Conservation (phyloP, 371 early-diverging fungal species). For the Blyttiomyces sp. region DNA sequence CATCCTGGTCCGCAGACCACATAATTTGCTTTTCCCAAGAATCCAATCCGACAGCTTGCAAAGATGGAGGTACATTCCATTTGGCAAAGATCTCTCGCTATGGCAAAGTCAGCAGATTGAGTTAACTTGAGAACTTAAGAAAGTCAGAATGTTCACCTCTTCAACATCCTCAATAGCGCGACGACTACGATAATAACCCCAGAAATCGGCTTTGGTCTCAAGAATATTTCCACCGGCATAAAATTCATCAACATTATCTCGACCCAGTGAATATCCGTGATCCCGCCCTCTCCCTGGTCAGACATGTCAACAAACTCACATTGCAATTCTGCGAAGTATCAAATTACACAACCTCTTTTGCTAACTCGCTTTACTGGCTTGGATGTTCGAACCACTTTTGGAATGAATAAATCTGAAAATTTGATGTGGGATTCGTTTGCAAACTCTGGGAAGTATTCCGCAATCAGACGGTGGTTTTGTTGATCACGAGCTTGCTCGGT, state of each 20-base stretch:
- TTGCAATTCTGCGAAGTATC: neutral
- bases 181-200: constrained; percentile 29
- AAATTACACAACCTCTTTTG: neutral
- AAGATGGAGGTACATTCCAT: constrained; percentile 2
- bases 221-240: neutral
- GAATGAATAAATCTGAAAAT: neutral
- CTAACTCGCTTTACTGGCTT: neutral
- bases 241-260: constrained; percentile 10
- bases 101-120: neutral
- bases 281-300: neutral
- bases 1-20: constrained; percentile 65
- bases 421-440: too few relatives aligned
- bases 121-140: neutral
- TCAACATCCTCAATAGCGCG: constrained; percentile 38
- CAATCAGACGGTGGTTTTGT: too few relatives aligned
- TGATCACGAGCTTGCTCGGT: too few relatives aligned
- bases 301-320: neutral
- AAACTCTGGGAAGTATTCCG: too few relatives aligned
- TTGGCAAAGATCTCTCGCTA: constrained; percentile 3
- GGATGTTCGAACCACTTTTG: neutral
- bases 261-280: neutral
- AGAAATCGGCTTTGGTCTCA: constrained; percentile 25
- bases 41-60: constrained; percentile 63
- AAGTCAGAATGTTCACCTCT: constrained; percentile 16
- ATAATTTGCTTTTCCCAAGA: constrained; percentile 80